Base-by-base conservation (phyloP, 805 yeast species). In the Cyberlindnera xishuangbannaensis region DNA sequence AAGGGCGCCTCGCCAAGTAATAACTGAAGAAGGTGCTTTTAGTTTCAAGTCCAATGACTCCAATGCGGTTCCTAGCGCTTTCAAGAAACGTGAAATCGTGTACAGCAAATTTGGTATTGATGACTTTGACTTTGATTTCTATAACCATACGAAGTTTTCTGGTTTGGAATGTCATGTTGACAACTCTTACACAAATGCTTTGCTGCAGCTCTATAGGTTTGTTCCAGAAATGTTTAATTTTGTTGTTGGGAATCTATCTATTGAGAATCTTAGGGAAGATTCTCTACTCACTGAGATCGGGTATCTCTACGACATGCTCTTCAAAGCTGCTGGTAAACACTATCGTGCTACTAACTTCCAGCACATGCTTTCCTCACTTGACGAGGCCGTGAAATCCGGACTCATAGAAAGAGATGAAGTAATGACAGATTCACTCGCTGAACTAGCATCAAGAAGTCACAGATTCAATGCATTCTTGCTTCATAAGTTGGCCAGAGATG, bases 21-120 rank as follows among this genome's bases (percentile, higher is more conserved):
- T 26, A 6, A 30, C 13, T 3, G 47, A 50, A 15, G 55, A 48
- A 18, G 36, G 53, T 6, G 41, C 53, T 0, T 65, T 65, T 28
- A 61, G 55, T 9, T 54, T 47, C 30, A 59, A 51, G 16, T 44
- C 59, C 10, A 36, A 35, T 1, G 30, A 44, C 1, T 47, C 61
- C 36, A 62, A 70, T 48, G 52, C 59, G 22, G 66, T 77, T 1
- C 95, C 96, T 1, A 78, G 79, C 33, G 83, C 88, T 22, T 90
- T 81, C 60, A 65, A 77, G 25, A 75, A 78, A 46, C 64, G 85
- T 28, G 83, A 80, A 39, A 83, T 90, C 34, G 71, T 80, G 26
- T 90, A 88, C 56, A 83, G 94, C 36, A 79, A 75, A 48, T 90
- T 86, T 57, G 98, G 98, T 18, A 87, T 92, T 19, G 86, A 82